A percentile compares a stretch with the other conserved stretches of the same genome.
These are phyloP conservation scores for Eragrostis tef DNA, from an alignment of 202 grass and related monocot species.

Conservation along the genomic window DNA sequence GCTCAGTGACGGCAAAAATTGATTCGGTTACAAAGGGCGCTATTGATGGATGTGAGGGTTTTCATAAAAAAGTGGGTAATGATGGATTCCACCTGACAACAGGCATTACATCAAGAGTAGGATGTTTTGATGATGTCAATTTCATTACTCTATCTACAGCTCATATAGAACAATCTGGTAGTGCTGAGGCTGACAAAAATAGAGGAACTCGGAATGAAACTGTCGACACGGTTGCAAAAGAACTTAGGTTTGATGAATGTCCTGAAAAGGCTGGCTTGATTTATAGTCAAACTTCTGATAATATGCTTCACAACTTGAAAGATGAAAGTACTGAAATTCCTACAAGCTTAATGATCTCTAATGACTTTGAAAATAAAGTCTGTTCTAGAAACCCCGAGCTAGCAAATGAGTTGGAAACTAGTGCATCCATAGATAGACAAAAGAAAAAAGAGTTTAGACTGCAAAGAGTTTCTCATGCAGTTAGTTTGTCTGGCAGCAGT, in stretches of 20 bases:
- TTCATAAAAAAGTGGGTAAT: conserved; percentile 1
- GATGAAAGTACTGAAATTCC: background rate
- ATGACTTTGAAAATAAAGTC: background rate
- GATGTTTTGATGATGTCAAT: too few species aligned
- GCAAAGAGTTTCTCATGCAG: conserved; percentile 15
- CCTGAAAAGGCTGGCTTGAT: background rate
- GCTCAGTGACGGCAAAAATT: background rate
- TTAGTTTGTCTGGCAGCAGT: background rate
- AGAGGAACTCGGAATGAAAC: conserved; percentile 6
- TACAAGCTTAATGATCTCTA: conserved; percentile 6
- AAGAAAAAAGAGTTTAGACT: conserved; percentile 18
- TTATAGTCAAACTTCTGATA: conserved; percentile 14
- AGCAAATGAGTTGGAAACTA: conserved; percentile 6
- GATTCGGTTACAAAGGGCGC: background rate
- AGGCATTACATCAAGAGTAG: background rate
- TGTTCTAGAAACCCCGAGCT: background rate
- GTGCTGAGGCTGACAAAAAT: conserved; percentile 2
- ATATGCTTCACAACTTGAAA: conserved; percentile 2
- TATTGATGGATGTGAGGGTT: background rate
- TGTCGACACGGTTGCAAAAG: background rate
- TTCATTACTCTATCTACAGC: too few species aligned
- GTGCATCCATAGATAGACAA: background rate
- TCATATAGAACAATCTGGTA: conserved; percentile 14
- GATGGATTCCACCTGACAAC: conserved; percentile 26
- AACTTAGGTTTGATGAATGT: conserved; percentile 1